Evolutionary conservation across 306 rosid species (phyloP).

Genomic region (Ziziphus jujuba): DNA sequence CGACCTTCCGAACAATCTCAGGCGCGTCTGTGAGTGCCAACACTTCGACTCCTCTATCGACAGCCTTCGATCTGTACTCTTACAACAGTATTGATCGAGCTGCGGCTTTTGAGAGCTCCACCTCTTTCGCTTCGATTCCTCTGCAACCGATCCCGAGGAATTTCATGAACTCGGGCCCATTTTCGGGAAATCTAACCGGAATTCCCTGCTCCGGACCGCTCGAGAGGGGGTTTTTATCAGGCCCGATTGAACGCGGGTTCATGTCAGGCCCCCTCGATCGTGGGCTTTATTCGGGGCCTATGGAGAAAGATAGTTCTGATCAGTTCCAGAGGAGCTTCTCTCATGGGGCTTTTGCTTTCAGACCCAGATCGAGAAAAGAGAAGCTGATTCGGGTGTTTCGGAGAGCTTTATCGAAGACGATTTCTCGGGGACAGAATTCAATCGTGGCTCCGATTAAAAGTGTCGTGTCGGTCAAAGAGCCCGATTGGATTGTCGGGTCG

Average conservation of each 20-base stretch:
- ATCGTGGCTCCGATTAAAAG: conserved; percentile 75
- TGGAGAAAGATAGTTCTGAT: conserved; percentile 56
- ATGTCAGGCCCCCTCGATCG: conserved; percentile 98
- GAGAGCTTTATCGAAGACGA: conserved; percentile 72
- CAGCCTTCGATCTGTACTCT: conserved; percentile 76
- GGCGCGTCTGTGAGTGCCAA: conserved; percentile 99
- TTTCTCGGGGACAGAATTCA: conserved; percentile 70
- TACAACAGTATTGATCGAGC: conserved; percentile 77
- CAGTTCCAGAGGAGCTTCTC: conserved; percentile 89
- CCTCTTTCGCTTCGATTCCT: conserved; percentile 89
- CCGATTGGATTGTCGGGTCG: conserved; percentile 64
- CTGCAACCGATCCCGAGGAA: conserved; percentile 81
- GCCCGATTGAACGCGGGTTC: conserved; percentile 94
- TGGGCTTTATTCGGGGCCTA: conserved; percentile 82
- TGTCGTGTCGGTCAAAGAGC: conserved; percentile 44
- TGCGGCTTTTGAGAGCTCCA: conserved; percentile 89
- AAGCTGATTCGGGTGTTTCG: conserved; percentile 56
- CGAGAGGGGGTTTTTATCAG: conserved; percentile 86
- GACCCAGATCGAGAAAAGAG: conserved; percentile 55
- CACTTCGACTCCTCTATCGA: conserved; percentile 90
- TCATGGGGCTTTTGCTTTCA: conserved; percentile 49
- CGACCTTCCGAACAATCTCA: conserved; percentile 87
- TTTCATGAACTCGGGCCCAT: conserved; percentile 63
- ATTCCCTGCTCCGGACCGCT: conserved; percentile 76
- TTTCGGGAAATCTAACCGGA: conserved; percentile 52